A percentile compares a stretch with the other conserved stretches of the same genome.
phyloP scores from a whole-genome alignment of 352 stramenopile genomes.

The Globisporangium nagaii region DNA sequence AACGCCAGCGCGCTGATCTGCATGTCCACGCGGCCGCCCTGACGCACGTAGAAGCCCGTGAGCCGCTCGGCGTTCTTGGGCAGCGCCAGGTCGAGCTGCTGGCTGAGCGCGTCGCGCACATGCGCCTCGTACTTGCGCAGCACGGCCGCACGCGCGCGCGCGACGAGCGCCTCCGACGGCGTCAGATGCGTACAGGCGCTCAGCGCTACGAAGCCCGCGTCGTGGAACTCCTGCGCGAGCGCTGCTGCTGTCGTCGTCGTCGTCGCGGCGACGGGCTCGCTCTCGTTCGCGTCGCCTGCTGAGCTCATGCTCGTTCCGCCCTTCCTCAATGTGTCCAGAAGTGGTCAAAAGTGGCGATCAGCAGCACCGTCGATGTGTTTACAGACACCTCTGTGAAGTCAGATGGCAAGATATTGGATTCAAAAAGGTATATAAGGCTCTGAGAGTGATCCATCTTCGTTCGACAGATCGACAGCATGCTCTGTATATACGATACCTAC shows the following conservation, averaged over 20 bases:
- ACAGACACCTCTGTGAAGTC: background rate
- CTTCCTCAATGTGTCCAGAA: too few relatives aligned
- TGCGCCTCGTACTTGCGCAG: constrained; percentile 31
- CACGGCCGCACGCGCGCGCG: constrained; percentile 21
- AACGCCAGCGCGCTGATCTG: constrained; percentile 27
- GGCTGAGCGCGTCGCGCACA: constrained; percentile 18
- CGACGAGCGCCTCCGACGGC: constrained; percentile 12
- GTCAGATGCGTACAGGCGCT: constrained; percentile 6
- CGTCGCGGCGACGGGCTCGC: too few relatives aligned
- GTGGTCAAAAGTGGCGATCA: background rate
- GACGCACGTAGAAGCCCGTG: constrained; percentile 61
- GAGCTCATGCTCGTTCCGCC: background rate
- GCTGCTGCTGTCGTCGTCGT: background rate
- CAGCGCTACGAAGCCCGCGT: constrained; percentile 44
- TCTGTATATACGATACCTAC: background rate
- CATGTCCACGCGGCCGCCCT: constrained; percentile 71
- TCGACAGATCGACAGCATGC: background rate
- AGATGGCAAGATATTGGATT: too few relatives aligned
- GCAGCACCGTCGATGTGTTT: background rate
- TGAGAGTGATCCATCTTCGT: background rate
- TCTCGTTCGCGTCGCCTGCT: background rate
- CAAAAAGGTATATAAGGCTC: too few relatives aligned
- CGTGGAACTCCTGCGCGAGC: constrained; percentile 27
- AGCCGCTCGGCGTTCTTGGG: constrained; percentile 46
- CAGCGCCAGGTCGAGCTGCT: constrained; percentile 26